Base-by-base conservation (phyloP, 306 rosid species). In the Begonia masoniana region DNA sequence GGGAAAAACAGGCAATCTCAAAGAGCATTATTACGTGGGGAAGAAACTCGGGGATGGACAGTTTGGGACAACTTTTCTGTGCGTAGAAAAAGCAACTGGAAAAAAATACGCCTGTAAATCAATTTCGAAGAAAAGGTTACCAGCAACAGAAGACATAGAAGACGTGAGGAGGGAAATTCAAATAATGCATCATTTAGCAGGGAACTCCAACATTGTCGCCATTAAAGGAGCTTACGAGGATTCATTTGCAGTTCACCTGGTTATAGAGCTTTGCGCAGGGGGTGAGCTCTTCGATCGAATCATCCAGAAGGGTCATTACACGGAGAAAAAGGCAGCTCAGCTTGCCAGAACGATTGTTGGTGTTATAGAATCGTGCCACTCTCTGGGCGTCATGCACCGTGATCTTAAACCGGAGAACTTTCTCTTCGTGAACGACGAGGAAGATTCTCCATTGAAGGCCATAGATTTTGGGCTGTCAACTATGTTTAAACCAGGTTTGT, bases 101-200 rank as follows among this genome's bases (percentile, higher is more conserved):
- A 6, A 17, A 1, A 56, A 14, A 11, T 77, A 23, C 13, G 85
- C 85, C 3, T 79, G 85, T 67, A 79, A 79, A 64, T 66, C 85
- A n/a, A 45, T 45, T 45, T 11, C 49, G 49, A 45, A 45, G 15
- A 45, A n/a, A n/a, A 45, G 9, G 6, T 9, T 75, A 72, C 50
- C 79, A 76, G 1, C 75, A 75, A 64, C 64, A 21, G 85, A 79
- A 51, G 85, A 79, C 47, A 66, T 71, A 21, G 85, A 79, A 7
- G 85, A 75, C 13, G 85, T 75, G 31, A 72, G 76, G 82, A 70
- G 74, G 50, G 82, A 79, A 76, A 79, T 79, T 79, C 78, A 79
- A 69, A 79, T 79, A 61, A 79, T 79, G 85, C 81, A 75, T 53
- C 85, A 75, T 43, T 49, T 79, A 23, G 69, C 82, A 0, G 85